phyloP scores from a whole-genome alignment of 805 yeast species.

The Candida koratica region DNA sequence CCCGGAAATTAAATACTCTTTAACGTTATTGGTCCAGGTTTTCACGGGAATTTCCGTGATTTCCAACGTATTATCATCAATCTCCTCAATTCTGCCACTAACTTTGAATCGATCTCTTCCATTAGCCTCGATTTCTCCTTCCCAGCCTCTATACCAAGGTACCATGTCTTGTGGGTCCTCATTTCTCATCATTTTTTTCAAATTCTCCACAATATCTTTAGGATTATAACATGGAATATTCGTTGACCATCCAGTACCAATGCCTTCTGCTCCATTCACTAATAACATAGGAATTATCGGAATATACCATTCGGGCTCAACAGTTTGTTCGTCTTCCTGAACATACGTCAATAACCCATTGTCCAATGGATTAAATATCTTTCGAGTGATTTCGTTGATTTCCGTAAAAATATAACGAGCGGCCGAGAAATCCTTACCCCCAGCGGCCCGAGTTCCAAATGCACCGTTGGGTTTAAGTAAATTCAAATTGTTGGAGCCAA shows the following conservation, averaged over 20 bases:
- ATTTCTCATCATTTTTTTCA: conserved; percentile 67
- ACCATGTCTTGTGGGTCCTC: conserved; percentile 67
- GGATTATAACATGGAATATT: conserved; percentile 90
- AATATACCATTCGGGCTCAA: conserved; percentile 93
- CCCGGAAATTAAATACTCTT: conserved; percentile 75
- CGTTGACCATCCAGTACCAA: conserved; percentile 99
- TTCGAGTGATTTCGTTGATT: conserved; percentile 68
- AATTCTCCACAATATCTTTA: conserved; percentile 68
- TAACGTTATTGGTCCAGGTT: conserved; percentile 88
- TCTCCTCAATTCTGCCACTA: conserved; percentile 75
- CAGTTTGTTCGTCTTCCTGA: conserved; percentile 89
- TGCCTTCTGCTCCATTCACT: conserved; percentile 96
- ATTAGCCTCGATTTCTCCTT: conserved; percentile 66
- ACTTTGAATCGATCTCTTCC: conserved; percentile 69
- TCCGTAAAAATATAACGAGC: conserved; percentile 94
- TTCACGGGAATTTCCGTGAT: conserved; percentile 91
- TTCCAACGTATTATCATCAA: conserved; percentile 75
- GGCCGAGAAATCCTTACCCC: conserved; percentile 99
- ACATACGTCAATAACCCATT: conserved; percentile 72
- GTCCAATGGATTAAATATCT: conserved; percentile 75
- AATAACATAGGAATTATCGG: conserved; percentile 95
- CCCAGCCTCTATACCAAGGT: conserved; percentile 98
- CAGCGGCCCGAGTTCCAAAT: conserved; percentile 92
- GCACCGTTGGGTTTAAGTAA: conserved; percentile 87
- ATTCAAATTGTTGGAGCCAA: conserved; percentile 88